A percentile compares a stretch with the other conserved stretches of the same genome.
Evolutionary conservation across 257 asterid species (phyloP).

Genomic region (Ballota nigra): DNA sequence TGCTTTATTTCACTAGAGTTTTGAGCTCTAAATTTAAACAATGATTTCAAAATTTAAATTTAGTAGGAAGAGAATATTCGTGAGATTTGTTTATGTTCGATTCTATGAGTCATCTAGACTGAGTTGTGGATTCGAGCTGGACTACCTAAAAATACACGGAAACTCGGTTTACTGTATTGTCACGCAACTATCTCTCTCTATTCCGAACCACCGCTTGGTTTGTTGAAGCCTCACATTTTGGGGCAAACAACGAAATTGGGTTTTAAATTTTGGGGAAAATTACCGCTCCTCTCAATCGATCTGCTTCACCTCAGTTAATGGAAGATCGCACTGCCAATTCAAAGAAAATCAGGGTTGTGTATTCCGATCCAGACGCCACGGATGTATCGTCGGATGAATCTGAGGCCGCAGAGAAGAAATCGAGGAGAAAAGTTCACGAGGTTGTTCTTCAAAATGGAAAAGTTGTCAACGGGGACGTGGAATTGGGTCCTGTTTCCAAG

Average conservation of each 20-base stretch:
- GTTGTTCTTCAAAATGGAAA: conserved; percentile 12
- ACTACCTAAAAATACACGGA: background rate
- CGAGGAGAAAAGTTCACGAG: conserved; percentile 36
- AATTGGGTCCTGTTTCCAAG: background rate
- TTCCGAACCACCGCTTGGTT: background rate
- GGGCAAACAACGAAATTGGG: background rate
- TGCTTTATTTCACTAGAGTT: too few relatives aligned
- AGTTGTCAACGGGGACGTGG: background rate
- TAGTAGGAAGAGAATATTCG: background rate
- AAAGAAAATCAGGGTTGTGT: conserved; percentile 28
- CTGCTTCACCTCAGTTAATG: background rate
- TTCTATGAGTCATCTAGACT: background rate
- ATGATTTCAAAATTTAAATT: too few relatives aligned
- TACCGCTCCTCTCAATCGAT: background rate
- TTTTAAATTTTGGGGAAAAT: background rate
- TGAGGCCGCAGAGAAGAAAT: background rate
- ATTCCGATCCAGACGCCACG: conserved; percentile 50
- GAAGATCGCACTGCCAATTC: background rate
- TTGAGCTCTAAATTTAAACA: background rate
- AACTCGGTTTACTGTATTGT: background rate
- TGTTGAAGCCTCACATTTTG: background rate
- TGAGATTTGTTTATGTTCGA: background rate
- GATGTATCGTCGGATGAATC: conserved; percentile 45
- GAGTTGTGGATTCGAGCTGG: background rate
- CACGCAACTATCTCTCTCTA: background rate